Conservation (phyloP, 2,329 filamentous ascomycete species). For the Hypoxylon sp. region DNA sequence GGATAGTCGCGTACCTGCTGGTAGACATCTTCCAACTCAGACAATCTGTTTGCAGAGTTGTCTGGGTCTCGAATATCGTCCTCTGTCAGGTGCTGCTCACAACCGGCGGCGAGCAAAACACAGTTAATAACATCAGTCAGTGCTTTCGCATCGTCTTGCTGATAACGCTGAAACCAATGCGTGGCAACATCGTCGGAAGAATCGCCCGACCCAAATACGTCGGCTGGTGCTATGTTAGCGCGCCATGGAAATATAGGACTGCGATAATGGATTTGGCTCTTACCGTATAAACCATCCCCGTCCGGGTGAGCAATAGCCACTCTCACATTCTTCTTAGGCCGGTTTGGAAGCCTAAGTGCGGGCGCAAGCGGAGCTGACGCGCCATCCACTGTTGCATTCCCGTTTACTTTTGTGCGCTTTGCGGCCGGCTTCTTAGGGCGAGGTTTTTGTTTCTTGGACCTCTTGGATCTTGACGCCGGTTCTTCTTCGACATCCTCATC, state of each 20-base stretch:
- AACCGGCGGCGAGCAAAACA: conserved; percentile 77
- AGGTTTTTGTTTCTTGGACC: conserved; percentile 55
- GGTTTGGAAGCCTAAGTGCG: conserved; percentile 54
- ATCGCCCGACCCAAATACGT: conserved; percentile 69
- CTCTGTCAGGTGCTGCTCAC: conserved; percentile 77
- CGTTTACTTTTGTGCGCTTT: conserved; percentile 73
- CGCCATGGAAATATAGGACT: too few relatives aligned
- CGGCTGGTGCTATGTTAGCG: conserved; percentile 55
- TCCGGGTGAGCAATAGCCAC: conserved; percentile 60
- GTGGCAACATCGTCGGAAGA: conserved; percentile 64
- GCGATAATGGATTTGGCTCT: conserved; percentile 37
- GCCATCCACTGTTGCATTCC: conserved; percentile 51
- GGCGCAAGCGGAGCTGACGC: conserved; percentile 51
- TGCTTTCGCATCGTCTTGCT: conserved; percentile 61
- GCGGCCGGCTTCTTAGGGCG: conserved; percentile 64
- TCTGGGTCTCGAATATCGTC: conserved; percentile 92
- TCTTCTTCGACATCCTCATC: conserved; percentile 56
- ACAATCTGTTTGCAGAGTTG: conserved; percentile 78
- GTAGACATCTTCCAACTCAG: conserved; percentile 88
- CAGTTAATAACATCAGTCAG: conserved; percentile 73
- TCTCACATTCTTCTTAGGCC: conserved; percentile 64
- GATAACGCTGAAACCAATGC: conserved; percentile 68
- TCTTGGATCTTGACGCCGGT: conserved; percentile 51
- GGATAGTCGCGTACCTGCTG: conserved; percentile 72
- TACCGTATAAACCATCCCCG: conserved; percentile 65